phyloP scores from a whole-genome alignment of 495 filamentous ascomycete species.

The Aspergillus bridgeri region DNA sequence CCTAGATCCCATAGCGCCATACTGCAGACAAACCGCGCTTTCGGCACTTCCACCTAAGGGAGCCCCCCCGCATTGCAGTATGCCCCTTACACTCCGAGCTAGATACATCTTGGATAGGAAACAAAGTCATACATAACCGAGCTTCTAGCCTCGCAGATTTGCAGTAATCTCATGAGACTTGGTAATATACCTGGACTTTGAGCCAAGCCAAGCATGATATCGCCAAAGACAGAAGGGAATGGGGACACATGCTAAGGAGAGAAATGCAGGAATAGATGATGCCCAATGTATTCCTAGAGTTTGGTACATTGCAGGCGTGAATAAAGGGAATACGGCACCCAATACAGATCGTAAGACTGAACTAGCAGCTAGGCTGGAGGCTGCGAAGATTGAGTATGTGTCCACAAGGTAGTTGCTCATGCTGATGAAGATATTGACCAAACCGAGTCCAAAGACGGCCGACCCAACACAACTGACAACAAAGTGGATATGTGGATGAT shows the following conservation, averaged over 20 bases:
- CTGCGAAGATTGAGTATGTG: slow-evolving; percentile 31
- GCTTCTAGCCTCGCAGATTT: too few relatives aligned
- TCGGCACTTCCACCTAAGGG: too few relatives aligned
- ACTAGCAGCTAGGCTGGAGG: slow-evolving; percentile 1
- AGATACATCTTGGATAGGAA: too few relatives aligned
- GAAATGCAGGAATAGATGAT: slow-evolving; percentile 61
- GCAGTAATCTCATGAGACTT: too few relatives aligned
- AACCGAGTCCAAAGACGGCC: not conserved
- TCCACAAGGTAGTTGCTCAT: not conserved
- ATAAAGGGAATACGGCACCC: slow-evolving; percentile 47
- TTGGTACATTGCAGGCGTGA: slow-evolving; percentile 63
- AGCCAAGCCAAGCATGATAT: slow-evolving; percentile 29
- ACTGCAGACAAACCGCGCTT: too few relatives aligned
- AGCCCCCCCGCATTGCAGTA: too few relatives aligned
- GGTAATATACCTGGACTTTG: too few relatives aligned
- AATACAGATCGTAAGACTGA: slow-evolving; percentile 1
- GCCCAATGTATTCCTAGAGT: slow-evolving; percentile 70
- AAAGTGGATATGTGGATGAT: too few relatives aligned
- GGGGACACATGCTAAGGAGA: slow-evolving; percentile 61
- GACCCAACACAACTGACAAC: not conserved
- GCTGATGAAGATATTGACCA: too few relatives aligned
- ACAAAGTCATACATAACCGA: too few relatives aligned
- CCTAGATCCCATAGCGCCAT: too few relatives aligned
- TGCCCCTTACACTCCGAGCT: too few relatives aligned
- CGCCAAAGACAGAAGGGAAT: slow-evolving; percentile 66